phyloP scores from a whole-genome alignment of 805 yeast species.

The Schwanniomyces sp. region DNA sequence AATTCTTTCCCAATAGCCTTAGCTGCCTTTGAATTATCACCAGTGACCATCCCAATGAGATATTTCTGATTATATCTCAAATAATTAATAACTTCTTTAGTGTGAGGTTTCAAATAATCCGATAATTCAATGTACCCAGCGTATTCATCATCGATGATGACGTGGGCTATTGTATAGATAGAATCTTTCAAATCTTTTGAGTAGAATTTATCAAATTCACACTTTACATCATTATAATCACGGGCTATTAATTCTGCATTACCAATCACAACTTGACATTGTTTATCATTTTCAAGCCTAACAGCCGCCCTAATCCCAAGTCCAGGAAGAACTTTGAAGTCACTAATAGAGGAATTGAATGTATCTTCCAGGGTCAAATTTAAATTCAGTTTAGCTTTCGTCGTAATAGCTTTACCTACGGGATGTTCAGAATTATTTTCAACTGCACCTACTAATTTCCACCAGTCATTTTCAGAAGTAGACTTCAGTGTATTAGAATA shows the following conservation, averaged over 20 bases:
- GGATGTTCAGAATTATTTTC: conserved; percentile 88
- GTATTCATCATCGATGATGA: conserved; percentile 57
- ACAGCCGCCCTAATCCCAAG: conserved; percentile 44
- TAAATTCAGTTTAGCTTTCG: conserved; percentile 27
- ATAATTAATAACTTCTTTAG: conserved; percentile 57
- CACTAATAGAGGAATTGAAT: conserved; percentile 28
- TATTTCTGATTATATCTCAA: conserved; percentile 50
- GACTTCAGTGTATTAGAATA: conserved; percentile 15
- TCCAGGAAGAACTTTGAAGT: conserved; percentile 42
- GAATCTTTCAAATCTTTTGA: conserved; percentile 11
- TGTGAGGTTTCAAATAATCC: conserved; percentile 69
- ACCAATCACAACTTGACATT: conserved; percentile 52
- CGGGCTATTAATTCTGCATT: conserved; percentile 42
- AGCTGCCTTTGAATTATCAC: conserved; percentile 73
- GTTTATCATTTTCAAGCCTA: conserved; percentile 23
- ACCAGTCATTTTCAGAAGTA: conserved; percentile 28
- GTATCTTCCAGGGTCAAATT: conserved; percentile 30
- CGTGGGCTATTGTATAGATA: conserved; percentile 49
- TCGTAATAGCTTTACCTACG: conserved; percentile 68
- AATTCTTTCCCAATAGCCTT: conserved; percentile 60
- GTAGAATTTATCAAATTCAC: conserved; percentile 1
- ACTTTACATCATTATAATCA: conserved; percentile 6
- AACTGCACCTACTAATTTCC: conserved; percentile 56
- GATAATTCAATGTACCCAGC: conserved; percentile 66
- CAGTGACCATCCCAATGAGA: conserved; percentile 83